phyloP scores from a whole-genome alignment of 306 rosid species.

The Citrullus mucosospermus region DNA sequence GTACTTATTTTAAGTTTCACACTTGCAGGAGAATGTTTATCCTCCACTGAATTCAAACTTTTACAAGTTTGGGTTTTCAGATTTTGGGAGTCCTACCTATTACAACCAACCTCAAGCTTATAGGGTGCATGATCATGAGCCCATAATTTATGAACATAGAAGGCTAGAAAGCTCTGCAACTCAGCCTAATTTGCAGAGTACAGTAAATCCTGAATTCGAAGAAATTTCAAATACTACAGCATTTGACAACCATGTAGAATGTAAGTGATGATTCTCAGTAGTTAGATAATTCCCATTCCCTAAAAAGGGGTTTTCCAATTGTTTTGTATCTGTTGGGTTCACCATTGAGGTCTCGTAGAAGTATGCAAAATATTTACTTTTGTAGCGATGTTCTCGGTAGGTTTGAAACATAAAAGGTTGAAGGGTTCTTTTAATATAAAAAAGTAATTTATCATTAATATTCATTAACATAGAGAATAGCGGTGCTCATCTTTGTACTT shows the following conservation, averaged over 20 bases:
- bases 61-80: constrained; percentile 72
- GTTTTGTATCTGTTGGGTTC: neutral
- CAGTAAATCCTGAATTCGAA: constrained; percentile 40
- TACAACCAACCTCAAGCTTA: constrained; percentile 43
- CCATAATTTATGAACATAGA: constrained; percentile 42
- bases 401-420: neutral
- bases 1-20: neutral
- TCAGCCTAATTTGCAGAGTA: constrained; percentile 30
- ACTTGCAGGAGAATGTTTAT: constrained; percentile 63
- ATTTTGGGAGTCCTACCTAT: constrained; percentile 54
- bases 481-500: neutral
- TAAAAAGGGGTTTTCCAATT: neutral
- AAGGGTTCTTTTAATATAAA: neutral
- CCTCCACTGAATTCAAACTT: constrained; percentile 43
- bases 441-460: neutral
- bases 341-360: neutral
- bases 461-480: neutral
- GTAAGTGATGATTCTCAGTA: constrained; percentile 31
- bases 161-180: constrained; percentile 50
- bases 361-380: neutral
- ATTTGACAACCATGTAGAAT: constrained; percentile 56
- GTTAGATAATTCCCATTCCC: neutral
- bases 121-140: constrained; percentile 43
- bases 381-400: neutral
- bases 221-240: constrained; percentile 28